Evolutionary conservation across 139 green algal genomes (phyloP), one percentile per base, ranked within the genome.

Genomic region (Chlorella sp.): DNA sequence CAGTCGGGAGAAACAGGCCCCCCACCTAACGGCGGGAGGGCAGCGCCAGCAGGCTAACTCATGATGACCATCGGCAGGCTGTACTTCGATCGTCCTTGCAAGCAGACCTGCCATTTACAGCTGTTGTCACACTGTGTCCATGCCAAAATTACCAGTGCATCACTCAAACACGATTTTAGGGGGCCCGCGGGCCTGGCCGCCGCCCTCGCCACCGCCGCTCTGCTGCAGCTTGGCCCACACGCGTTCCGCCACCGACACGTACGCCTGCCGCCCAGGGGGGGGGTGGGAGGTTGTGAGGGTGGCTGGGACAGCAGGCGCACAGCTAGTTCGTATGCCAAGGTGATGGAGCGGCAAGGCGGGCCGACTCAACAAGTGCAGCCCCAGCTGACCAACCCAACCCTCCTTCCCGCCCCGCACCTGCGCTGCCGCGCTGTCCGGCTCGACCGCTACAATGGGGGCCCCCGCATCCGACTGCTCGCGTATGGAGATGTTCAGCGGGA

Each of bases 401-500:
- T 20, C 13, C 11, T 7, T 11, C 7, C 7, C 46, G 8, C 51
- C 24, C 13, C 51, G 51, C 24, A 76, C 76, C 34, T 77, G 46
- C 0, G 84, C 86, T 4, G 81, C 82, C 0, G 73, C 3, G 54
- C 86, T 89, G 68, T 86, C 82, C 0, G 94, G 91, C 1, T 91
- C 54, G 22, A 76, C 86, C 11, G 92, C 84, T 26, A 93, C 92
- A 26, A 98, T 85, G 1, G 95, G 95, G 6, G 79, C 77, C 2
- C 95, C 95, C 28, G 38, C 80, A 68, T 98, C 95, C 19, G 90
- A 89, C 0, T 83, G 84, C 51, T 88, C 79, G 30, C 92, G 75
- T 3, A 98, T 90, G 40, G 43, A 40, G 5, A 85, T 73, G 28
- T 92, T 75, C 20, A 97, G 87, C 0, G 94, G 92, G 34, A 98